Evolutionary conservation across 345 rosid species (phyloP).

Genomic region (Erucastrum elatum): DNA sequence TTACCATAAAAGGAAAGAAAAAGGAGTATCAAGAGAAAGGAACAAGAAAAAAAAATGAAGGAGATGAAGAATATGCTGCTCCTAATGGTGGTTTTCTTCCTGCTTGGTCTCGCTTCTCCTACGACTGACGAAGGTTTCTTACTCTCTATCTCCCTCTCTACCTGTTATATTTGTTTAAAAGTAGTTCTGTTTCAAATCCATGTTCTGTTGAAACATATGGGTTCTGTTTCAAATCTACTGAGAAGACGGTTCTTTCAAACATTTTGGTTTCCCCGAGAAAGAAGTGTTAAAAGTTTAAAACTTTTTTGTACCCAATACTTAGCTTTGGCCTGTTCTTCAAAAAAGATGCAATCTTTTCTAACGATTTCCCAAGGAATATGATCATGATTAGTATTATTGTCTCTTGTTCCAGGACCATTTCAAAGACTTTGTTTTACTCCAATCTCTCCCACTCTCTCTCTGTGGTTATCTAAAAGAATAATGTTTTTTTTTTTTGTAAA

Average conservation of each 20-base stretch:
- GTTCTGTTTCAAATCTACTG: not conserved
- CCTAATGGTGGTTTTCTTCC: slow-evolving; percentile 31
- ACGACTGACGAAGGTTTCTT: slow-evolving; percentile 58
- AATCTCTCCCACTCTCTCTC: not conserved
- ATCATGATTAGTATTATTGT: slow-evolving; percentile 20
- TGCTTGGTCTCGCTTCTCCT: slow-evolving; percentile 46
- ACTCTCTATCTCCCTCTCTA: not conserved
- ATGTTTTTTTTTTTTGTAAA: not conserved
- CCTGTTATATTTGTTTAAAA: not conserved
- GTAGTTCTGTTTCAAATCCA: not conserved
- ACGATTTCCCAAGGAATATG: slow-evolving; percentile 1
- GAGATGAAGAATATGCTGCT: slow-evolving; percentile 20
- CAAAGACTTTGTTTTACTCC: not conserved
- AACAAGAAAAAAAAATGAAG: not conserved
- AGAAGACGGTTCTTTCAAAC: too few relatives aligned
- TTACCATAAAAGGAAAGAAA: slow-evolving; percentile 18
- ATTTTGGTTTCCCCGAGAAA: slow-evolving; percentile 24
- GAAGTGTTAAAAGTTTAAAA: slow-evolving; percentile 17
- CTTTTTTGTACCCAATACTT: slow-evolving; percentile 29
- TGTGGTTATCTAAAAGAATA: not conserved
- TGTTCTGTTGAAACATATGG: too few relatives aligned
- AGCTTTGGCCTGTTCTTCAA: slow-evolving; percentile 17
- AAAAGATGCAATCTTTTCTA: slow-evolving; percentile 6
- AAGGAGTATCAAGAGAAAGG: not conserved
- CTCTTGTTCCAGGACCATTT: not conserved